Conservation (phyloP, 2,329 filamentous ascomycete species). For the Microsporum ferrugineum region DNA sequence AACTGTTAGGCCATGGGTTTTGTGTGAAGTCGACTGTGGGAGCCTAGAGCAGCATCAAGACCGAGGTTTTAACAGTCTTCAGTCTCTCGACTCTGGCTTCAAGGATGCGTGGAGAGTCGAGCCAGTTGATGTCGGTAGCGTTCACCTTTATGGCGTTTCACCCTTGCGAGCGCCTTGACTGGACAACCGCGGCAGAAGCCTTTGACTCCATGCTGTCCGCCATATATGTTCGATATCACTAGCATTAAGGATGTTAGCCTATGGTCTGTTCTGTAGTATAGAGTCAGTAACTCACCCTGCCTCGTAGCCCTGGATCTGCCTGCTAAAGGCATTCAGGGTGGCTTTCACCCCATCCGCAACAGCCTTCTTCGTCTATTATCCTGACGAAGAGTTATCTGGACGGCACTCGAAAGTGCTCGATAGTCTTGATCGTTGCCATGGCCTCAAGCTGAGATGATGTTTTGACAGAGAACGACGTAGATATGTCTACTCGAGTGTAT, state of each 20-base stretch:
- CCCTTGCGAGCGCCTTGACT: slow-evolving; percentile 35
- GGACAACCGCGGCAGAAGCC: slow-evolving; percentile 69
- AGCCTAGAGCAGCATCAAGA: slow-evolving; percentile 63
- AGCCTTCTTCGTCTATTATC: slow-evolving; percentile 54
- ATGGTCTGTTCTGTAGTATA: neutral
- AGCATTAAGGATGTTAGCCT: neutral
- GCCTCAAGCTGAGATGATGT: neutral
- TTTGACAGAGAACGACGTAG: neutral
- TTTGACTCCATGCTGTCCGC: slow-evolving; percentile 57
- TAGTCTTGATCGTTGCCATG: slow-evolving; percentile 54
- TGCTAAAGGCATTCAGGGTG: slow-evolving; percentile 55
- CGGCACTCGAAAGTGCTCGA: slow-evolving; percentile 64
- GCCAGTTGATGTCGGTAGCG: slow-evolving; percentile 62
- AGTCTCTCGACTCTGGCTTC: slow-evolving; percentile 55
- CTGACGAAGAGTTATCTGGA: slow-evolving; percentile 72
- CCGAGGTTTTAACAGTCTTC: slow-evolving; percentile 57
- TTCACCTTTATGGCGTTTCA: slow-evolving; percentile 59
- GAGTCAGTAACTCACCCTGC: slow-evolving; percentile 47
- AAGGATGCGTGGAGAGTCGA: slow-evolving; percentile 57
- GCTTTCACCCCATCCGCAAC: slow-evolving; percentile 62
- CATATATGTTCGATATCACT: slow-evolving; percentile 73
- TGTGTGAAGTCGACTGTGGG: slow-evolving; percentile 60
- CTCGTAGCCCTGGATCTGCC: slow-evolving; percentile 53
- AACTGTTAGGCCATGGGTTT: slow-evolving; percentile 74
- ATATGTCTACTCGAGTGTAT: neutral